Conservation (phyloP, 495 filamentous ascomycete genomes). For the Annulohypoxylon nitens region DNA sequence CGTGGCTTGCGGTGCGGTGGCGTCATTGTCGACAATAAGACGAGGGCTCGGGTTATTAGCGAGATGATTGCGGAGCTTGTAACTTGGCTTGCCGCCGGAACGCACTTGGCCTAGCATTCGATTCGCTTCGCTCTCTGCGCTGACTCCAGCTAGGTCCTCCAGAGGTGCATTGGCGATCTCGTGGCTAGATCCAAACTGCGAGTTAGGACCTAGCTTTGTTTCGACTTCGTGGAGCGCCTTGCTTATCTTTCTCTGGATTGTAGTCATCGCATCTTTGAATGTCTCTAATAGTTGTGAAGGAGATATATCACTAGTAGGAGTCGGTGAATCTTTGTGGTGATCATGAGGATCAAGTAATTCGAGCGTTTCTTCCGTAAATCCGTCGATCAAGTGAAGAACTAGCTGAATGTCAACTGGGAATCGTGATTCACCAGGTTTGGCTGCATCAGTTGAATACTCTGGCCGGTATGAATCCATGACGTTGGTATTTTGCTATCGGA, state of each 20-base stretch:
- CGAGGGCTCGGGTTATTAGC: background rate
- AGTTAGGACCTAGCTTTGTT: background rate
- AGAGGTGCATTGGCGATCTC: background rate
- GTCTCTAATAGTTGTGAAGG: constrained; percentile 11
- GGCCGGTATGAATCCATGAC: constrained; percentile 5
- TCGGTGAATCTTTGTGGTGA: background rate
- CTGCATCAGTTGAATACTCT: too few relatives aligned
- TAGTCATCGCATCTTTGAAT: constrained; percentile 33
- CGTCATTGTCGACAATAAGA: constrained; percentile 11
- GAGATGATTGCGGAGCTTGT: constrained; percentile 35
- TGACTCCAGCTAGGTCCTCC: constrained; percentile 23
- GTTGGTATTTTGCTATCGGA: background rate
- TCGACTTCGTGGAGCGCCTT: constrained; percentile 26
- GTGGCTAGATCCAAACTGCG: background rate
- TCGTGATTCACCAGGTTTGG: too few relatives aligned
- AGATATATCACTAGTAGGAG: background rate
- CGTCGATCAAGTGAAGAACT: background rate
- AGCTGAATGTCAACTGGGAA: too few relatives aligned
- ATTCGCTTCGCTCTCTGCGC: constrained; percentile 15
- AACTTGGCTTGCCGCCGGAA: constrained; percentile 15
- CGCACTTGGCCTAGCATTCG: constrained; percentile 7
- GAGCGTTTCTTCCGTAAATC: constrained; percentile 20
- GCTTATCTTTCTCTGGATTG: constrained; percentile 24
- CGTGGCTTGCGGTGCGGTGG: background rate
- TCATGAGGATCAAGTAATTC: background rate